These are phyloP conservation scores for Neurospora sp. DNA, from an alignment of 495 filamentous ascomycete genomes.

Conservation along the genomic window DNA sequence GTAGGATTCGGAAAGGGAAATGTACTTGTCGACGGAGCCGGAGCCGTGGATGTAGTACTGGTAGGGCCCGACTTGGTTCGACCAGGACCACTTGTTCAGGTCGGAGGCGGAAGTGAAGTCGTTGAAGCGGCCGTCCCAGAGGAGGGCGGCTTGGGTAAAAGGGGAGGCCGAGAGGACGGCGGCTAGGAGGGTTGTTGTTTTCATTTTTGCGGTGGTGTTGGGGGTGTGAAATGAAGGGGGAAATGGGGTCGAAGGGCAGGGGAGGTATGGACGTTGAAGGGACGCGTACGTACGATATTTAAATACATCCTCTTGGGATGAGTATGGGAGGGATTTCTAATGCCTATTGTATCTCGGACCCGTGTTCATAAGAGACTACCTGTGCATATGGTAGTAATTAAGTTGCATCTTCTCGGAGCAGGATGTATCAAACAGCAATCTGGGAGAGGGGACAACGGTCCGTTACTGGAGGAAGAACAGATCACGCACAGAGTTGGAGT, in stretches of 20 bases:
- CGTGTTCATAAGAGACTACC: background rate
- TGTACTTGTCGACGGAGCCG: constrained; percentile 42
- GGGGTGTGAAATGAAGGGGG: background rate
- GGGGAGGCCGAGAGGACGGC: background rate
- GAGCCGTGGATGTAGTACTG: constrained; percentile 66
- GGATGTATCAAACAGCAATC: background rate
- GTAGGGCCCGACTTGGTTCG: constrained; percentile 54
- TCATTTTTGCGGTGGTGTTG: constrained; percentile 12
- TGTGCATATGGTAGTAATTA: background rate
- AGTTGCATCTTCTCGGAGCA: background rate
- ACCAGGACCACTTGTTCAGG: constrained; percentile 53
- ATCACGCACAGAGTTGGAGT: background rate
- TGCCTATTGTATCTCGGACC: background rate
- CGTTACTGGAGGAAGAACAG: constrained; percentile 1
- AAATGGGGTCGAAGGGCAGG: background rate
- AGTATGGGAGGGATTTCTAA: background rate
- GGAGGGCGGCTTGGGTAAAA: constrained; percentile 26
- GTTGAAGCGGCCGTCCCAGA: constrained; percentile 57
- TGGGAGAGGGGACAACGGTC: constrained; percentile 2
- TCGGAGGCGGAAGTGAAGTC: constrained; percentile 38
- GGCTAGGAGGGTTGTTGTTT: constrained; percentile 6
- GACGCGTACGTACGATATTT: background rate
- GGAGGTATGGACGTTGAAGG: background rate
- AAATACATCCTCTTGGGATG: background rate
- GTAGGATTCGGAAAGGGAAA: constrained; percentile 38